Evolutionary conservation across 2,329 filamentous ascomycete genomes (phyloP).

Genomic region (Zopfia rhizophila): DNA sequence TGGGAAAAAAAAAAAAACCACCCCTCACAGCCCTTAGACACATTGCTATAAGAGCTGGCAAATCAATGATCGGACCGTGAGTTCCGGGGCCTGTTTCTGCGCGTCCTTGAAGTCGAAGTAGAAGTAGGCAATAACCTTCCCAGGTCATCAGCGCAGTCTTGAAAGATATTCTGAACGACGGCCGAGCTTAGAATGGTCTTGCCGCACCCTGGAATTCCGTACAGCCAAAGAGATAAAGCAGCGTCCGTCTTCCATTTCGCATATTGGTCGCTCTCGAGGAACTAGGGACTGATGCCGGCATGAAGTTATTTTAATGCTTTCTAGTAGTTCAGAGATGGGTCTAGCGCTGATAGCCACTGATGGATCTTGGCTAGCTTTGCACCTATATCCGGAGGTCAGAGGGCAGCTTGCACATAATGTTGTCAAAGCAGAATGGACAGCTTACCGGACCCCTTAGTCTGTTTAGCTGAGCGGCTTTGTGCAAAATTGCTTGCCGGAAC

Average conservation of each 20-base stretch:
- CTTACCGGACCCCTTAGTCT: too few species aligned
- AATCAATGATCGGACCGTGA: conserved; percentile 47
- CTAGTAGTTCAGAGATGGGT: conserved; percentile 45
- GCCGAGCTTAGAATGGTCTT: conserved; percentile 55
- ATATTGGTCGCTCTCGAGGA: conserved; percentile 43
- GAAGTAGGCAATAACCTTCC: conserved; percentile 23
- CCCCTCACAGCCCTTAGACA: too few species aligned
- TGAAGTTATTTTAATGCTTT: conserved; percentile 42
- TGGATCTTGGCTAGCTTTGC: conserved; percentile 17
- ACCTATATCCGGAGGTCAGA: conserved; percentile 8
- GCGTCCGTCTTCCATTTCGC: conserved; percentile 39
- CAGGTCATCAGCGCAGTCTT: conserved; percentile 13
- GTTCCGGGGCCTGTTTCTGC: conserved; percentile 42
- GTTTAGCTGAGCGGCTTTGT: too few species aligned
- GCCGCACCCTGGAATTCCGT: conserved; percentile 55
- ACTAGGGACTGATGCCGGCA: conserved; percentile 47
- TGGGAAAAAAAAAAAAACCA: too few species aligned
- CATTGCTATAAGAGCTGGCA: conserved; percentile 38
- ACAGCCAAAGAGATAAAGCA: conserved; percentile 50
- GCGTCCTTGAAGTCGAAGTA: conserved; percentile 44
- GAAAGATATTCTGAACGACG: conserved; percentile 42
- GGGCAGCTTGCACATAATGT: too few species aligned
- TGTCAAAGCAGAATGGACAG: too few species aligned
- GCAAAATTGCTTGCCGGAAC: too few species aligned
- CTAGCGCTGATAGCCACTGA: conserved; percentile 46